Base-by-base conservation (phyloP, 2,329 filamentous ascomycete genomes). In the Monosporascus sp. region DNA sequence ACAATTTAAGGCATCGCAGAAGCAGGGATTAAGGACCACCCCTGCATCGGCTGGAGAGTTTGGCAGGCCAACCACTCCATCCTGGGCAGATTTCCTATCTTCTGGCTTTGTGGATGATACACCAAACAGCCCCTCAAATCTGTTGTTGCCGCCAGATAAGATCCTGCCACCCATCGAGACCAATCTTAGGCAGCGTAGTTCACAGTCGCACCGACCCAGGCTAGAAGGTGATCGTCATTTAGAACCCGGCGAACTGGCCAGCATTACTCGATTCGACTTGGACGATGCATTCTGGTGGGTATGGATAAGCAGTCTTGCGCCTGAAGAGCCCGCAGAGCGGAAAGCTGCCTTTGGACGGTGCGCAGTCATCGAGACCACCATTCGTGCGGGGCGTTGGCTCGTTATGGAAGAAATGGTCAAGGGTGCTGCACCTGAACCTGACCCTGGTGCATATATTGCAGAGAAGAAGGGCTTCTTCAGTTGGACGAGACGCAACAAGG, bases 211-310 rank as follows among this genome's bases (percentile, higher is more conserved):
- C 67, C 81, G 79, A 52, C 85, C 87, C 44, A 81, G 85, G 54
- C 75, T 90, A n/a, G 86, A 91, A 59, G 80, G 79, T 16, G 84
- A 89, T 51, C 73, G 73, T 24, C 77, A 83, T 41, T 77, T 97
- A 0, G 91, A 97, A 59, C 94, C 93, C 0, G 94, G 91, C 50
- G 94, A 99, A 77, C 80, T 99, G 53, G 94, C 94, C 31, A 97
- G 91, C 67, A 96, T 99, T 66, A 88, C 83, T 24, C 82, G 82
- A 38, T 83, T 97, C 53, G 87, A 94, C 58, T 78, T 99, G 5
- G 94, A 99, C 63, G 93, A 97, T 69, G 88, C 91, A 1, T 99
- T 99, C 71, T 99, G 94, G 94, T 97, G 94, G 93, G 94, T 97
- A 4, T 99, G 94, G 94, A 97, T 99, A 80, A 95, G 85, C 62